Conservation (phyloP, 1,284 basidiomycete species). For the Apiotrichum gracile region DNA sequence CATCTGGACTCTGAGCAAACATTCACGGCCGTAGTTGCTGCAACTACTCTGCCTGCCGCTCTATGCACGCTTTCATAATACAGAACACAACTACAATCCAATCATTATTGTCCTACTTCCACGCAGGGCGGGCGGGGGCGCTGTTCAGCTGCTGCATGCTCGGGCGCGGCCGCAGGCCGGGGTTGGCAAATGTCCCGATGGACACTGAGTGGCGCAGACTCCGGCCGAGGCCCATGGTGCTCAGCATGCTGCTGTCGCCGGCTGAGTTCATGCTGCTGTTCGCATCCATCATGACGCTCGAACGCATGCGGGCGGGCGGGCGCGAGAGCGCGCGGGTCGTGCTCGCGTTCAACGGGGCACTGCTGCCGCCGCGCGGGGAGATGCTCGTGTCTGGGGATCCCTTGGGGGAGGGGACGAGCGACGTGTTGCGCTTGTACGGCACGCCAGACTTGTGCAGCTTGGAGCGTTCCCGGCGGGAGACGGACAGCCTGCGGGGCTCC, state of each 20-base stretch:
- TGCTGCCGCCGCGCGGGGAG: constrained; percentile 1
- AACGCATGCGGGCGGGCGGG: not conserved
- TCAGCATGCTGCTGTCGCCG: not conserved
- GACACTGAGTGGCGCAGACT: constrained; percentile 1
- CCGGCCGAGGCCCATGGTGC: not conserved
- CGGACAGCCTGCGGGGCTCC: constrained; percentile 1
- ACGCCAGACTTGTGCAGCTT: constrained; percentile 11
- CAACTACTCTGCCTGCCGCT: too few relatives aligned
- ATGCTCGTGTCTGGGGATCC: constrained; percentile 3
- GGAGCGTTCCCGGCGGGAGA: constrained; percentile 8
- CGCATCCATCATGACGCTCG: not conserved
- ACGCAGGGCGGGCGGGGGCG: not conserved
- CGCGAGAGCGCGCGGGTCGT: not conserved
- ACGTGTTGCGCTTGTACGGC: constrained; percentile 9
- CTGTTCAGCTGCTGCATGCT: not conserved
- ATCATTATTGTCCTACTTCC: not conserved
- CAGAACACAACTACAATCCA: not conserved
- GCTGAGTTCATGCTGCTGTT: not conserved
- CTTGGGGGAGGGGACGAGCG: constrained; percentile 8
- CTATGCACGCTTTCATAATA: too few relatives aligned
- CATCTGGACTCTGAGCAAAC: too few relatives aligned
- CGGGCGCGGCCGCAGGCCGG: not conserved
- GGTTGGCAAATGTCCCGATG: not conserved
- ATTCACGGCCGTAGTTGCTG: too few relatives aligned
- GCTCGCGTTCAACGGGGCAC: not conserved